Base-by-base conservation (phyloP, 148 eudicot genomes). In the Silene uniflora region DNA sequence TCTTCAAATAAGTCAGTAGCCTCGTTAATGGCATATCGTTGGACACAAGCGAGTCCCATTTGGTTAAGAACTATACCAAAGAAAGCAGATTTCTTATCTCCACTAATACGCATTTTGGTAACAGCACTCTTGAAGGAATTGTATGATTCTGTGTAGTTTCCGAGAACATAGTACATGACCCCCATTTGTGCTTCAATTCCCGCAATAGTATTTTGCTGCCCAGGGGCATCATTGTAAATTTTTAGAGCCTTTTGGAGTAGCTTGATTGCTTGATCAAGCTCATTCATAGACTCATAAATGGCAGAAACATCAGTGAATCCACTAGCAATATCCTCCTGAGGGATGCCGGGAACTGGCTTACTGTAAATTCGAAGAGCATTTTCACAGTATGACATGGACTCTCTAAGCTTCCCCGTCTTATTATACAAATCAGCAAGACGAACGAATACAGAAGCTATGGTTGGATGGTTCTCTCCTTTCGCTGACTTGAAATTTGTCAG, bases 151-250 rank as follows among this genome's bases (percentile, higher is more conserved):
- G 84, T 64, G 62, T 92, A 96, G 19, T 87, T 91, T 19, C 91
- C 99, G 61, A 96, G 81, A 90, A 96, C 86, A 74, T 92, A 96
- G 76, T 89, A 85, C 87, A 92, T 78, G 69, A 92, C 99, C 21
- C 99, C 99, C 88, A 96, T 92, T 81, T 92, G 99, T n/a, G 99
- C 98, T 74, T 96, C 98, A 64, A 96, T 92, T n/a, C 99, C 99
- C 0, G 99, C 99, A 70, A 91, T 82, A 10, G 97, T 92, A 78
- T 82, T 92, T 78, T 92, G 98, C 82, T 96, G 98, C 74, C 99
- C 99, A 9, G 97, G 99, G 9, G 91, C 86, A 80, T 92, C 88
- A n/a, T 84, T 82, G 46, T 96, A 95, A 63, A 96, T 89, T 85
- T 92, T 92, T 16, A 96, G 77, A 14, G 98, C 98, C 89, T 88